Base-by-base conservation (phyloP, 2,329 filamentous ascomycete genomes). In the Aspergillus persii region DNA sequence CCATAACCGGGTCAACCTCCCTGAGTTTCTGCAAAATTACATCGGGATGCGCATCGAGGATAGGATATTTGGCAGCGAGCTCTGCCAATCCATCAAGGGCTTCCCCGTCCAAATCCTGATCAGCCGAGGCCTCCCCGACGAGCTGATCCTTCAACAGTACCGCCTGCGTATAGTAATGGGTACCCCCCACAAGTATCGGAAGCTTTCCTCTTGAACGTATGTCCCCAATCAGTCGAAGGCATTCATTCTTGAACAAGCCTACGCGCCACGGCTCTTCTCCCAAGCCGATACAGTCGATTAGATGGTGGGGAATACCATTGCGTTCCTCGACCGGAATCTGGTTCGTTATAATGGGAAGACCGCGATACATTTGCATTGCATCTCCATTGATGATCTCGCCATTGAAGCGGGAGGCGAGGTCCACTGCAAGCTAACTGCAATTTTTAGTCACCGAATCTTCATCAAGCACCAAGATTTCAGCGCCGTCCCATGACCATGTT, bases 331-430 rank as follows among this genome's bases (percentile, higher is more conserved):
- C 54, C 0, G 90, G 86, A 59, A 98, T 90, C 73, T 98, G 96
- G 75, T 99, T 99, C 29, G 95, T 99, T 67, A 98, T 94, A 63
- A 98, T 89, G 4, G 95, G 92, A 48, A 99, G 80, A 2, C 95
- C 95, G 55, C 85, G 84, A 75, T 99, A 99, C 78, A 99, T 87
- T 74, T 99, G 95, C 92, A 99, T 96, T 44, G 95, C 95, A 81
- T 99, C 95, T 50, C 91, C 91, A 72, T 99, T 99, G 78, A 99
- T 92, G 54, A 99, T 85, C 76, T 99, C 95, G 71, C 96, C 95
- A 74, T 95, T 88, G 76, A 92, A 93, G 26, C 84, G 86, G 47
- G 83, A 83, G 1, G 96, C 95, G 54, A 99, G 79, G 63, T 96
- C 91, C 46, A 99, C 89, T 8, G 95, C 95, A 65, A 97, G 84